These are phyloP conservation scores for Telopea speciosissima DNA, from an alignment of 177 flowering plant species.

Conservation along the genomic window DNA sequence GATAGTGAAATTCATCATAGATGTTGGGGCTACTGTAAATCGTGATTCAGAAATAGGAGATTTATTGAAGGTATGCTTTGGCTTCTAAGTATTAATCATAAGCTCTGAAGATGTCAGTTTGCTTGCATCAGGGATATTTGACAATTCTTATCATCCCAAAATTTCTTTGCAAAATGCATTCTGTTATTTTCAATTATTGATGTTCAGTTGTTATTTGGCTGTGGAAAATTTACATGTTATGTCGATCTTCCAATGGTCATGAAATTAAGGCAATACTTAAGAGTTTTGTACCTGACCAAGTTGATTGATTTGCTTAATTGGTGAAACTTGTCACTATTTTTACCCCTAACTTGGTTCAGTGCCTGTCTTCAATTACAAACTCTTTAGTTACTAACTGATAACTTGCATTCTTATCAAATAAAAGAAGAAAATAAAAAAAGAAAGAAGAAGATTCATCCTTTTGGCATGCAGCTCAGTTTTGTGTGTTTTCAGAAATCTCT, in stretches of 20 bases:
- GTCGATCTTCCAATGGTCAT: no score
- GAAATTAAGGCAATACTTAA: no score
- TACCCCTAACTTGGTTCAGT: background rate
- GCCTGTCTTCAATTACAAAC: background rate
- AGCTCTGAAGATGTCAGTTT: background rate
- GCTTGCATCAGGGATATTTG: background rate
- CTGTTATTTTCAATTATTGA: background rate
- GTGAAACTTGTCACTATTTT: background rate
- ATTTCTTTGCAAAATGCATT: background rate
- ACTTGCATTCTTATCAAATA: background rate
- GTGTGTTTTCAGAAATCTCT: background rate
- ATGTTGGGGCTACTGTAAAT: slow-evolving; percentile 79
- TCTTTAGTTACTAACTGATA: background rate
- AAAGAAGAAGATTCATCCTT: no score
- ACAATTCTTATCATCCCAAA: background rate
- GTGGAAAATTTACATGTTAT: background rate
- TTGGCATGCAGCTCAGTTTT: background rate
- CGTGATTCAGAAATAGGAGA: slow-evolving; percentile 94
- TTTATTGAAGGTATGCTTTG: slow-evolving; percentile 62
- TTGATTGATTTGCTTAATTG: background rate
- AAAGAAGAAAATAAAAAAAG: no score
- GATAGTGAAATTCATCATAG: slow-evolving; percentile 90
- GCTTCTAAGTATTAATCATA: background rate
- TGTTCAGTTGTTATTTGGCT: no score
- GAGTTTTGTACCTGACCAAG: background rate